These are phyloP conservation scores for Pestalotiopsis sp. DNA, from an alignment of 2,329 filamentous ascomycete genomes.

Conservation along the genomic window DNA sequence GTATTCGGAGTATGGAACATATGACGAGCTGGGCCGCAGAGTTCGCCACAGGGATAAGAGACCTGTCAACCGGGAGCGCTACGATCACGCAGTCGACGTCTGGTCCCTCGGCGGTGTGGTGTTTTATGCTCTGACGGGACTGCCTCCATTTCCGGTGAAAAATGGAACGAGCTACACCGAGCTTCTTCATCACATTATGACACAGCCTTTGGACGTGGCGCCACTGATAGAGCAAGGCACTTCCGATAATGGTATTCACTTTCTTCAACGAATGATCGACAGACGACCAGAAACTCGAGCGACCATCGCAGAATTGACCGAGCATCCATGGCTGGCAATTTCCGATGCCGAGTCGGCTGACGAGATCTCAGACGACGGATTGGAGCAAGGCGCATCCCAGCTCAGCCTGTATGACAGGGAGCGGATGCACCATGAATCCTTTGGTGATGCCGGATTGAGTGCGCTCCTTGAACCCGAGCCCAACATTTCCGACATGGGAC, in stretches of 20 bases:
- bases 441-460: slow-evolving; percentile 28
- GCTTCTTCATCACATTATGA: slow-evolving; percentile 87
- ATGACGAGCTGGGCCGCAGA: slow-evolving; percentile 70
- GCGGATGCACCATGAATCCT: slow-evolving; percentile 27
- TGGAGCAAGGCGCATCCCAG: slow-evolving; percentile 63
- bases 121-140: slow-evolving; percentile 80
- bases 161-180: slow-evolving; percentile 76
- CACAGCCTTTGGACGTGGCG: slow-evolving; percentile 64
- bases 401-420: slow-evolving; percentile 59
- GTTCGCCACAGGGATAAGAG: slow-evolving; percentile 65
- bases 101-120: slow-evolving; percentile 95
- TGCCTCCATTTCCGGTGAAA: slow-evolving; percentile 79
- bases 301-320: slow-evolving; percentile 69
- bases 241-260: slow-evolving; percentile 70
- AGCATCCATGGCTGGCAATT: slow-evolving; percentile 71
- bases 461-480: slow-evolving; percentile 34
- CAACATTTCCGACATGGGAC: slow-evolving; percentile 46
- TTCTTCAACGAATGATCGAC: slow-evolving; percentile 78
- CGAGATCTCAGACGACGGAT: slow-evolving; percentile 62
- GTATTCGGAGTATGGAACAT: slow-evolving; percentile 73
- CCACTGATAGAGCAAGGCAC: slow-evolving; percentile 62
- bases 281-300: slow-evolving; percentile 78
- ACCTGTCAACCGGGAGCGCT: slow-evolving; percentile 59
- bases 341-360: slow-evolving; percentile 51
- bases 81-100: slow-evolving; percentile 90